Evolutionary conservation across 345 rosid species (phyloP).

Genomic region (Odontarrhena argentea): DNA sequence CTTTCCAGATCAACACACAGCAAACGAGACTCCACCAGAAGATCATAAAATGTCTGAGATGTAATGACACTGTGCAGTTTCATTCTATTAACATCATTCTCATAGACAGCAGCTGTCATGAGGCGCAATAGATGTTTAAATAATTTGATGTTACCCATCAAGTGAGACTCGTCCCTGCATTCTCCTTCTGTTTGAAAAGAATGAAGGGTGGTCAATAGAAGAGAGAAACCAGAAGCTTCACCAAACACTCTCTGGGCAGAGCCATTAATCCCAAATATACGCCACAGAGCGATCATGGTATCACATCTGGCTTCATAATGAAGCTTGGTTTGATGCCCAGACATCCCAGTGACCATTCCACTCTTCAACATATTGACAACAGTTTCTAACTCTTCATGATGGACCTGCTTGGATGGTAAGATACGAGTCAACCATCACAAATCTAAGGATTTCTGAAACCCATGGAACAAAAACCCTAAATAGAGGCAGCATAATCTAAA

Average conservation of each 20-base stretch:
- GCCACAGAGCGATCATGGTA: conserved; percentile 86
- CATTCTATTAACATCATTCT: conserved; percentile 69
- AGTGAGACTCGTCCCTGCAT: conserved; percentile 50
- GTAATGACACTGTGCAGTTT: conserved; percentile 69
- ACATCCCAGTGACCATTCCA: conserved; percentile 77
- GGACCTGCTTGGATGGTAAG: conserved; percentile 52
- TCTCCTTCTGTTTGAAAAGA: conserved; percentile 70
- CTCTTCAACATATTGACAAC: conserved; percentile 86
- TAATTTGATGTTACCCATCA: conserved; percentile 56
- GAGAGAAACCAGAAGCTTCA: conserved; percentile 94
- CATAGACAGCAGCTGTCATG: conserved; percentile 76
- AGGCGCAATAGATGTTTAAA: conserved; percentile 81
- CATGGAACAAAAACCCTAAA: conserved; percentile 11
- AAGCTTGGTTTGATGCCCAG: conserved; percentile 80
- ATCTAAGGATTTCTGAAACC: conserved; percentile 4
- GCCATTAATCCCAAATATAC: conserved; percentile 70
- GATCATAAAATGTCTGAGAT: conserved; percentile 85
- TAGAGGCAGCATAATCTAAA: conserved; percentile 11
- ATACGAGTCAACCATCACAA: conserved; percentile 22
- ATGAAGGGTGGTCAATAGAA: conserved; percentile 78
- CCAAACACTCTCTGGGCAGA: conserved; percentile 84
- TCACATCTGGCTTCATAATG: conserved; percentile 81
- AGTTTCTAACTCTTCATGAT: conserved; percentile 81
- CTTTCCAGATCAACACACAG: conserved; percentile 82
- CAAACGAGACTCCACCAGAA: conserved; percentile 83